Base-by-base conservation (phyloP, 2,329 filamentous ascomycete genomes). In the Hymenoscyphus salicellus region DNA sequence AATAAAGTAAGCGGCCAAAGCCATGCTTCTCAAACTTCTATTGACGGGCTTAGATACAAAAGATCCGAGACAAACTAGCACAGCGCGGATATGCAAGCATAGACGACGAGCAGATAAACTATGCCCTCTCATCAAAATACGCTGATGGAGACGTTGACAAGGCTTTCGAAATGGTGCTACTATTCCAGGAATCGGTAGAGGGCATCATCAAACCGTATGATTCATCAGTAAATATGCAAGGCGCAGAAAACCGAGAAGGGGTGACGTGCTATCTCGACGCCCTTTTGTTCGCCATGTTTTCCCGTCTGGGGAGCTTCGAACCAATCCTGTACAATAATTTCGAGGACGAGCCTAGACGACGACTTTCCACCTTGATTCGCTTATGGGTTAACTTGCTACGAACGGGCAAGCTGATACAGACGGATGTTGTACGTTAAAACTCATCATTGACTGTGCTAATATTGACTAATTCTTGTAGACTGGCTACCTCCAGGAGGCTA, bases 221-320 rank as follows among this genome's bases (percentile, higher is more conserved):
- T 63, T 86, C 92, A 8, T 83, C 83, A 61, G 83, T 89, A 7
- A 84, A 84, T 63, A 87, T 98, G 80, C 79, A 92, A 4, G 95
- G 95, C 6, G 94, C 95, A 14, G 89, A 92, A 71, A 99, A 99
- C 74, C 84, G 93, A 58, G 84, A 89, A 55, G 86, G 86, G 58
- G 92, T 97, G 41, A 98, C 94, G n/a, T 99, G 95, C 79, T 98
- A 96, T 75, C 81, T 98, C 17, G 95, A 98, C 76, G 85, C 94
- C 0, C 80, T 98, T 26, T 83, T 99, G 1, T 98, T 97, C 75
- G 90, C 94, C 76, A 97, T 99, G 92, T 98, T 98, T 75, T 90
- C 91, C 20, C 89, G 91, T 66, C 83, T 97, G 43, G 89, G 92
- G 70, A 93, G 90, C 68, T 99, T 97, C 75, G 94, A 98, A 77